Base-by-base conservation (phyloP, 192 early-diverging fungal genomes). In the Coemansia sp. region DNA sequence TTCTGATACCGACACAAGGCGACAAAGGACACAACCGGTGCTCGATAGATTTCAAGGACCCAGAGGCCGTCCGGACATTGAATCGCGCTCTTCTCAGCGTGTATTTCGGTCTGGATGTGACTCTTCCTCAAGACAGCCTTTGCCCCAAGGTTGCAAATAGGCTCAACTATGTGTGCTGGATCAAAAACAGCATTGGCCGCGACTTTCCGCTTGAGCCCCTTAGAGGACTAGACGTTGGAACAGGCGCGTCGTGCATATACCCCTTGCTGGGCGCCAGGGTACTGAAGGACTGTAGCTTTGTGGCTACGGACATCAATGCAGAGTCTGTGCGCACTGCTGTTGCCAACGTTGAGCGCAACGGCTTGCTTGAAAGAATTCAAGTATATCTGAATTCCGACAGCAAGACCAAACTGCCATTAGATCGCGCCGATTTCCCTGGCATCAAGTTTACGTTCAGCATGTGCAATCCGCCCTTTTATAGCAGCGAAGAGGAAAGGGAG, bases 381-480 rank as follows among this genome's bases (percentile, higher is more conserved):
- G 61, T 94, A 11, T 58, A 74, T 25, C 64, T 72, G n/a, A 89
- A 85, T 56, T 58, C 6, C 0, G 42, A 68, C 23, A 61, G 53
- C 55, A 25, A 25, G 24, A 64, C 19, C 6, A 78, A 19, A 14
- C 28, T 60, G 22, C 68, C 57, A 69, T 34, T 70, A 7, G 60
- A 69, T 36, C 62, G 60, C 6, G 18, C 58, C 16, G 64, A 25
- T 0, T 61, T 64, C 11, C 75, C 68, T 20, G 68, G 58, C 20
- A 47, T 52, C 60, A 61, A 32, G 23, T 68, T 85, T 60, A 55
- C 81, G 24, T 95, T 97, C 58, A 85, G 84, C 36, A 93, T 97
- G 90, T 95, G 92, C 69, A 97, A 97, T 62, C 94, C 93, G 30
- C 94, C 94, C 30, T 97, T 95, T 63, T 97, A 91, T 61, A 75